Percentiles rank a stretch among this genome's conserved stretches.
phyloP scores from a whole-genome alignment of 2,329 filamentous ascomycete species.

The Lithohypha guttulata region DNA sequence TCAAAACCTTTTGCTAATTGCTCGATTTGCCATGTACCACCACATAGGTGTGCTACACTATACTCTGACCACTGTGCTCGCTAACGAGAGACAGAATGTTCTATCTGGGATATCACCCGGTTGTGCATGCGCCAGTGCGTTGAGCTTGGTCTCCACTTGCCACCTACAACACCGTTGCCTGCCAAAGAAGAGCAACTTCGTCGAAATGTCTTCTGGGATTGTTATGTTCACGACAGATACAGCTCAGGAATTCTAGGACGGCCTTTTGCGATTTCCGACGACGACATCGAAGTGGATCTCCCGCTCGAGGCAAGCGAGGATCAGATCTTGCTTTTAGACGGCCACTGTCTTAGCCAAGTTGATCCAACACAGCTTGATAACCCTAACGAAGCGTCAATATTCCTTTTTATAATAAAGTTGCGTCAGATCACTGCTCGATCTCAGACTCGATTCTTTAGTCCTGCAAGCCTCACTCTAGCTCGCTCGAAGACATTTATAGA shows the following conservation, averaged over 20 bases:
- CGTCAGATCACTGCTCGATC: slow-evolving; percentile 31
- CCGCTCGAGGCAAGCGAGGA: slow-evolving; percentile 29
- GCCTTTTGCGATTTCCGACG: slow-evolving; percentile 34
- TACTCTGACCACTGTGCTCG: not conserved
- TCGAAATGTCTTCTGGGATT: slow-evolving; percentile 36
- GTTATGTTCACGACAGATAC: slow-evolving; percentile 37
- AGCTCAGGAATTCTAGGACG: slow-evolving; percentile 34
- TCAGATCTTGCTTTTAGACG: slow-evolving; percentile 22
- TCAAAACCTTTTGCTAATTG: slow-evolving; percentile 33
- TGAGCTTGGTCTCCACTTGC: slow-evolving; percentile 28
- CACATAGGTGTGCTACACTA: slow-evolving; percentile 25
- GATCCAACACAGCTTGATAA: slow-evolving; percentile 11
- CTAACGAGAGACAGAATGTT: slow-evolving; percentile 19
- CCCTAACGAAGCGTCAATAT: slow-evolving; percentile 29
- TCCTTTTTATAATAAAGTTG: slow-evolving; percentile 31
- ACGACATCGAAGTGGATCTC: slow-evolving; percentile 29
- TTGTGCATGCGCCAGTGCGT: slow-evolving; percentile 33
- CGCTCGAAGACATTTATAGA: no score
- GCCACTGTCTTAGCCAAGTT: no score
- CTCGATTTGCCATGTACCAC: slow-evolving; percentile 35
- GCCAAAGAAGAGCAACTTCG: slow-evolving; percentile 28
- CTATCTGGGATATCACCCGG: slow-evolving; percentile 34
- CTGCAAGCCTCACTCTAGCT: no score
- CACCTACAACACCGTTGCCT: slow-evolving; percentile 7
- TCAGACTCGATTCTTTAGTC: slow-evolving; percentile 7